Evolutionary conservation across 345 rosid species (phyloP), one percentile per base, ranked within the genome.

Genomic region (Boechera stricta): DNA sequence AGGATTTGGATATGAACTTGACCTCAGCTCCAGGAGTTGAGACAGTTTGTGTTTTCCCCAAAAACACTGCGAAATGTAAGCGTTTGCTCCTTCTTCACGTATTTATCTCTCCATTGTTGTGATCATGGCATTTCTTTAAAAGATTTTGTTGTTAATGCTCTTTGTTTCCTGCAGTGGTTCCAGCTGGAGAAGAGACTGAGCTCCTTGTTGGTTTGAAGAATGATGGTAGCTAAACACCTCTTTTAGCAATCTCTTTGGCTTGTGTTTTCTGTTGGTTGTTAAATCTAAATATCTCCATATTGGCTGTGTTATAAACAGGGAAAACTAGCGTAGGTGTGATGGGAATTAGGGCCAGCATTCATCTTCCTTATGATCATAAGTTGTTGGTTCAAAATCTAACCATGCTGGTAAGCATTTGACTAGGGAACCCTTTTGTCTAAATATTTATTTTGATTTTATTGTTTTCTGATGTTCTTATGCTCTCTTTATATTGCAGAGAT

Each of bases 331-430:
- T 93, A 56, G 87, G 88, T 74, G 85, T 93, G 33, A 81, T 93
- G 73, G 98, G 96, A n/a, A 80, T 93, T 67, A 88, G 83, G 83
- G 99, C 97, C 72, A 91, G 92, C 73, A 83, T 96, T 75, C 98
- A 96, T 86, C 90, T 93, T 76, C 88, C 93, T 44, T 87, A 82
- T 80, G 97, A 96, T 80, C 99, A 91, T 48, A 69, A 62, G 13
- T 44, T 87, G 66, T 79, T 90, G 81, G 96, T 96, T 81, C 97
- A 93, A 69, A 93, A 96, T 84, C 97, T 96, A 49, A 87, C 95
- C 68, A 83, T 82, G 66, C 87, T 89, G 90, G 99, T 91, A 87
- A 68, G 63, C 69, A 48, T 48, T 48, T 48, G 21, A 48, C 24
- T n/a, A 6, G 52, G 4, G n/a, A n/a, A 48, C 52, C 4, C n/a